A percentile compares a stretch with the other conserved stretches of the same genome.
phyloP scores from a whole-genome alignment of 164 flowering plant genomes.

The Pachysandra terminalis region DNA sequence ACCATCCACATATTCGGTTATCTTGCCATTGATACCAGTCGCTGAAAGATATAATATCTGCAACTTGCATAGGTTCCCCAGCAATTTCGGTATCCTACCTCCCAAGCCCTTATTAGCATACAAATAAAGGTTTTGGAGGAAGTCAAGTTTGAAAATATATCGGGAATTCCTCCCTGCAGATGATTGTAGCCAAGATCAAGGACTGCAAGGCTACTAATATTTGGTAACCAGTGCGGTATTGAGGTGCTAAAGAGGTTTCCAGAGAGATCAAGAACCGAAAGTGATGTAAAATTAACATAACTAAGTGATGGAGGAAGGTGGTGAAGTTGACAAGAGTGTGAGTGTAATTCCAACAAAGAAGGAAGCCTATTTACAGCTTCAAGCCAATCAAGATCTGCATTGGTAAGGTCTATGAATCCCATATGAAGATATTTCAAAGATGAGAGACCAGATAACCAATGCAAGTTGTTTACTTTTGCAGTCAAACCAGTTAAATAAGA shows the following conservation, averaged over 20 bases:
- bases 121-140: neutral
- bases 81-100: neutral
- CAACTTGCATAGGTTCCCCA: neutral
- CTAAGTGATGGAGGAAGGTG: neutral
- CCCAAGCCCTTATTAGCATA: neutral
- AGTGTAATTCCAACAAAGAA: slow-evolving; percentile 18
- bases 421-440: slow-evolving; percentile 21
- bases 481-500: neutral
- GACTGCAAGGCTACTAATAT: neutral
- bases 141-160: neutral
- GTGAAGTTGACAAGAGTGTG: slow-evolving; percentile 5
- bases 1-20: neutral
- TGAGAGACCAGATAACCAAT: slow-evolving; percentile 23
- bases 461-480: neutral
- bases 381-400: slow-evolving; percentile 15
- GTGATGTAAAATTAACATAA: slow-evolving; percentile 2
- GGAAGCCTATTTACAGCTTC: slow-evolving; percentile 18
- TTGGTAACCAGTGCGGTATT: neutral
- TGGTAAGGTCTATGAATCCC: slow-evolving; percentile 9
- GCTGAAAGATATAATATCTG: neutral
- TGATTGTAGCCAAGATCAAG: neutral
- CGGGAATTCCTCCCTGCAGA: slow-evolving; percentile 4
- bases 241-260: neutral
- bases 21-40: neutral
- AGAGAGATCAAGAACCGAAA: neutral